Evolutionary conservation across 208 protist species (phyloP), one percentile per base, ranked within the genome.

Genomic region (Crithidia bombi): DNA sequence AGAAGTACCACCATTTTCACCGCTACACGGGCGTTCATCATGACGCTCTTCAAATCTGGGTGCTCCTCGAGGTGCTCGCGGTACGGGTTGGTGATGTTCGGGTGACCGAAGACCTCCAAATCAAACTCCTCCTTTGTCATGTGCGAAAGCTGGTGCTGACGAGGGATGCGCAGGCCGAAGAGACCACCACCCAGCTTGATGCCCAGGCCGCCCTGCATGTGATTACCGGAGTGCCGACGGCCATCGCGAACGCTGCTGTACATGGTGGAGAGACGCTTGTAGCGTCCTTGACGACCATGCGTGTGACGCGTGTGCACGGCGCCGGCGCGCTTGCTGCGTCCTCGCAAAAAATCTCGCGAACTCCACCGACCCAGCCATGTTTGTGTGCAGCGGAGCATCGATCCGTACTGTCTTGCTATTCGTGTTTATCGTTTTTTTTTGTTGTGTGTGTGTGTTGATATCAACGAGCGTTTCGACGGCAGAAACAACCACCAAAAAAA

Each of bases 11-110:
- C 82, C 15, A 96, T 17, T 28, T 86, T 54, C 57, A 86, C 50
- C 47, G 59, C 25, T 23, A 92, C 54, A 0, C 36, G 39, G 21
- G 91, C 89, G 74, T 94, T 94, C 62, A 75, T 74, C 86, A 94
- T 94, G 14, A 93, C 85, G n/a, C 61, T 69, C 59, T 81, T 64
- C 59, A 96, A 55, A 26, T 80, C 73, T 0, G 92, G 92, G 58
- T 96, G 92, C 54, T 83, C 75, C 3, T 87, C 66, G 67, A 93
- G 54, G 30, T 75, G 71, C 17, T 88, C 78, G 21, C 92, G 85
- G 66, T 96, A 96, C 14, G 92, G 92, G 72, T 96, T 96, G 14
- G 89, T 94, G 63, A 96, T 96, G 75, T 96, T 93, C 2, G 92
- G 92, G 49, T 94, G 89, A 0, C 92, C 92, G 71, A 93, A 79